Base-by-base conservation (phyloP, 176 grass and related monocot species). In the Zoysia japonica region DNA sequence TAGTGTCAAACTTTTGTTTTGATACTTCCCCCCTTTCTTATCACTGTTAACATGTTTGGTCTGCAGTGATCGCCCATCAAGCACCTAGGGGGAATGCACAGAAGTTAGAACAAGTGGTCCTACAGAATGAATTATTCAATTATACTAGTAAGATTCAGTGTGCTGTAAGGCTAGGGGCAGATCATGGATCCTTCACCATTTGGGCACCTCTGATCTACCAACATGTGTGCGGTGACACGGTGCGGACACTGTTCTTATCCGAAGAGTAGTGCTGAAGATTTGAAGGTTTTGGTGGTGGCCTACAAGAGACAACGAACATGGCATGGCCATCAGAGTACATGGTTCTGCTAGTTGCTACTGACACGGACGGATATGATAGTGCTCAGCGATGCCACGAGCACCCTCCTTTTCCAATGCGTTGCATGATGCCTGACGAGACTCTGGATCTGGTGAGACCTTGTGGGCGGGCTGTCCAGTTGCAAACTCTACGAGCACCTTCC, bases 211-310 rank as follows among this genome's bases (percentile, higher is more conserved):
- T 71, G 56, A 42, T 47, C 15, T 11, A 1, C 77, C 35, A 36
- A 80, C 81, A 80, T 13, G 28, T 80, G 55, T 44, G 11, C 17
- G 1, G 68, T 5, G 13, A 17, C 50, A 20, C 42, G n/a, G 7
- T 57, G 68, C 64, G 3, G 65, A 84, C 83, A 53, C 47, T 79
- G 44, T 64, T 83, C 75, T 79, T 75, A 88, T 76, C 70, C 59
- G 81, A 76, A 80, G 77, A 80, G 76, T 76, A 76, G 48, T 19
- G 16, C 56, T 55, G 35, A 39, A 57, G 35, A 28, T 28, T 28
- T 28, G 28, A 28, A 28, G 28, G 28, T 28, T 28, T 28, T 28
- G 28, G 28, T 28, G 28, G 28, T 28, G 28, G 28, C 28, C 28
- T 28, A 28, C 28, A 28, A 28, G 28, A 28, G 28, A 28, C 5